Conservation (phyloP, 768 basidiomycete genomes). For the Tremella fuciformis region DNA sequence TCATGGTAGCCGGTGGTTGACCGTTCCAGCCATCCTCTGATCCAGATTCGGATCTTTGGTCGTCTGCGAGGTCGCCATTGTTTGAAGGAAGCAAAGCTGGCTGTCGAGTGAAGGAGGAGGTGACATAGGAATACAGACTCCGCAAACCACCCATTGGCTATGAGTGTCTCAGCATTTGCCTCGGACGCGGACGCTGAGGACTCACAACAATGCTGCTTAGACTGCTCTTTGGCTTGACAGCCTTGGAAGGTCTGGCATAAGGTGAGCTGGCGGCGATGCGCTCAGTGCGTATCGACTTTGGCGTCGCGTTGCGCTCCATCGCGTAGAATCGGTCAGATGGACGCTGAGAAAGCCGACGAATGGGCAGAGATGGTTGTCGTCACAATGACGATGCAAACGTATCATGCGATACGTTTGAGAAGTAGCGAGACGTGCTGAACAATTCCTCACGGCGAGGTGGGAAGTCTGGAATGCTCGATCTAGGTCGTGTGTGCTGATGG, state of each 20-base stretch:
- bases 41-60: constrained; percentile 35
- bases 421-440: neutral
- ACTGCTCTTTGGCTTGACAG: constrained; percentile 9
- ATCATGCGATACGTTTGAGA: too few species aligned
- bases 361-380: too few species aligned
- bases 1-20: constrained; percentile 19
- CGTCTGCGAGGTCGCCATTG: constrained; percentile 13
- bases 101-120: constrained; percentile 26
- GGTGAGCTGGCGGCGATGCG: constrained; percentile 24
- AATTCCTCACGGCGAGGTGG: neutral
- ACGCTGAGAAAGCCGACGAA: too few species aligned
- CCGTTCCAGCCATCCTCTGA: constrained; percentile 45
- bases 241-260: constrained; percentile 29
- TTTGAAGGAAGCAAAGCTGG: constrained; percentile 24
- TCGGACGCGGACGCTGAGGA: neutral
- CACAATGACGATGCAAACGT: too few species aligned
- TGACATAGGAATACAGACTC: constrained; percentile 23
- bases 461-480: constrained; percentile 18
- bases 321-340: neutral
- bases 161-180: neutral
- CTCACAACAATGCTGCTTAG: neutral
- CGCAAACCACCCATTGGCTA: constrained; percentile 1
- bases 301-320: constrained; percentile 40
- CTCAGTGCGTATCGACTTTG: constrained; percentile 22
- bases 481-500: constrained; percentile 9